A percentile compares a stretch with the other conserved stretches of the same genome.
These are phyloP conservation scores for Fusarium verrucosum DNA, from an alignment of 2,329 filamentous ascomycete genomes.

Conservation along the genomic window DNA sequence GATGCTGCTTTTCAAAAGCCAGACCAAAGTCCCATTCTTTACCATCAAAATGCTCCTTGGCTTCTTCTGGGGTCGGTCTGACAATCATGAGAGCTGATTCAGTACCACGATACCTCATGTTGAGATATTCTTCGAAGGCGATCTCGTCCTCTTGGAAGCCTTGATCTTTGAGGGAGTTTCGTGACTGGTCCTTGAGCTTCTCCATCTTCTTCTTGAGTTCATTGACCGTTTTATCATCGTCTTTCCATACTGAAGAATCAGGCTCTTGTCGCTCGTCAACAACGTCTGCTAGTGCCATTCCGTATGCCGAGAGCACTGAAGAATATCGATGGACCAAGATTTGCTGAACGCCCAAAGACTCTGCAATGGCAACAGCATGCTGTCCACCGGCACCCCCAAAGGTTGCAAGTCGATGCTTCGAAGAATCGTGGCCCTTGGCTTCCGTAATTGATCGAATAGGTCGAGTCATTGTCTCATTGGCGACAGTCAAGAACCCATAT, in stretches of 20 bases:
- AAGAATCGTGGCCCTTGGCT: slow-evolving; percentile 90
- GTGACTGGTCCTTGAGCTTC: slow-evolving; percentile 80
- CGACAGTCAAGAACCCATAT: slow-evolving; percentile 87
- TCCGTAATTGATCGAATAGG: slow-evolving; percentile 92
- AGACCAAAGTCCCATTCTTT: slow-evolving; percentile 84
- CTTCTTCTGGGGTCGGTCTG: slow-evolving; percentile 72
- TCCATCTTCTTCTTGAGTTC: slow-evolving; percentile 78
- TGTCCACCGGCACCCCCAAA: slow-evolving; percentile 94
- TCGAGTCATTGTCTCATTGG: slow-evolving; percentile 90
- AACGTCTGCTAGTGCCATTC: slow-evolving; percentile 92
- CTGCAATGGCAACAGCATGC: slow-evolving; percentile 90
- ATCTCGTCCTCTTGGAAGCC: slow-evolving; percentile 81
- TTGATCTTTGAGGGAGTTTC: slow-evolving; percentile 73
- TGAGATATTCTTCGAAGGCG: slow-evolving; percentile 89
- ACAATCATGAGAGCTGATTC: slow-evolving; percentile 92
- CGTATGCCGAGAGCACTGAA: slow-evolving; percentile 88
- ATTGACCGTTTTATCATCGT: slow-evolving; percentile 64
- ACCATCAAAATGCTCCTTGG: slow-evolving; percentile 65
- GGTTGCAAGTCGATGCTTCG: slow-evolving; percentile 87
- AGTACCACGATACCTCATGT: slow-evolving; percentile 91
- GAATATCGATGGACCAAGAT: slow-evolving; percentile 89
- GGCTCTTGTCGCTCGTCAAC: slow-evolving; percentile 91
- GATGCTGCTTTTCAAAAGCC: slow-evolving; percentile 86
- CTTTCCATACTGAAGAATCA: slow-evolving; percentile 69
- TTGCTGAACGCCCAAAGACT: slow-evolving; percentile 83